Evolutionary conservation across 768 basidiomycete genomes (phyloP).

Genomic region (Russula earlei): DNA sequence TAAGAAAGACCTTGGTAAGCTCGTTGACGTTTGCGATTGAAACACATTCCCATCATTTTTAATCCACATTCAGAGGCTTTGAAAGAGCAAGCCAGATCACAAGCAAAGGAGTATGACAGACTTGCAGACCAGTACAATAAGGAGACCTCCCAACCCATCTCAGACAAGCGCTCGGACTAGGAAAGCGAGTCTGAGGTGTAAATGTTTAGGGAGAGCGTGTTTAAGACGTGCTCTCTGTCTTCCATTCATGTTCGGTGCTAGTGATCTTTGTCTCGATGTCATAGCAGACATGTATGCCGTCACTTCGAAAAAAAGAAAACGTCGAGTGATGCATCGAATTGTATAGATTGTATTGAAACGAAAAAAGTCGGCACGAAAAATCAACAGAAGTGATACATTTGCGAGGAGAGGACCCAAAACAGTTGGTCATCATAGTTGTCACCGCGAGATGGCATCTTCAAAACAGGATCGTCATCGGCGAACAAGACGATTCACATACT

Average conservation of each 20-base stretch:
- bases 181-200: background rate
- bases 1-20: constrained; percentile 47
- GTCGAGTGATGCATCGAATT: background rate
- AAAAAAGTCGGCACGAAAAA: no score
- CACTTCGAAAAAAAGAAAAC: background rate
- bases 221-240: background rate
- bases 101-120: constrained; percentile 73
- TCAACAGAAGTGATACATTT: background rate
- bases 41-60: background rate
- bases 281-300: background rate
- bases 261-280: background rate
- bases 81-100: constrained; percentile 74
- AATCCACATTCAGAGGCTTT: constrained; percentile 45
- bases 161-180: constrained; percentile 61
- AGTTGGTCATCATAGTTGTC: background rate
- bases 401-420: background rate
- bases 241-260: background rate
- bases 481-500: background rate
- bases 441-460: background rate
- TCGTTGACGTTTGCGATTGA: background rate
- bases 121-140: constrained; percentile 72
- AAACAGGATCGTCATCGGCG: no score
- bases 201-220: background rate
- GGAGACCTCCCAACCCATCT: constrained; percentile 44
- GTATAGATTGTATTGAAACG: background rate